Conservation (phyloP, 305 asterid genomes). For the Solanum chacoense region DNA sequence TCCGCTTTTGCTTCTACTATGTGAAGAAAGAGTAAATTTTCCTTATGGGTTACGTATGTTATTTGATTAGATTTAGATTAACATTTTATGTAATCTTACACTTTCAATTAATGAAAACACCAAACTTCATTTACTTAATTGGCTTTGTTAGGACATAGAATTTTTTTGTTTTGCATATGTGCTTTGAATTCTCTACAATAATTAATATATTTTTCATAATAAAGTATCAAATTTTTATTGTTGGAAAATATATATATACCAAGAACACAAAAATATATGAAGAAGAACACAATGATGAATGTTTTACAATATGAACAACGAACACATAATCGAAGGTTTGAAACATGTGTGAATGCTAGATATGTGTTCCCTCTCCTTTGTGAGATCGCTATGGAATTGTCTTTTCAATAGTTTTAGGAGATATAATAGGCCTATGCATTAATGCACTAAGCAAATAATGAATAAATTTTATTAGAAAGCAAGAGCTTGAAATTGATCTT, state of each 20-base stretch:
- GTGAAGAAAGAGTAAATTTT: neutral
- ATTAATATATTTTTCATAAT: too few species aligned
- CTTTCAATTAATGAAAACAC: neutral
- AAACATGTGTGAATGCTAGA: too few species aligned
- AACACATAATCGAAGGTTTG: neutral
- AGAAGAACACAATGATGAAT: neutral
- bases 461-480: neutral
- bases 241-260: too few species aligned
- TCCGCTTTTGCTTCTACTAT: neutral
- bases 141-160: neutral
- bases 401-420: neutral
- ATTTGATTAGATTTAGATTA: too few species aligned
- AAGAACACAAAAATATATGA: neutral
- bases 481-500: neutral
- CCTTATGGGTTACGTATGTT: neutral
- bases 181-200: neutral
- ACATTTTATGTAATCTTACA: neutral
- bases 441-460: neutral
- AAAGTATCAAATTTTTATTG: too few species aligned
- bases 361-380: neutral
- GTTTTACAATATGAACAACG: neutral
- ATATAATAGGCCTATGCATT: neutral
- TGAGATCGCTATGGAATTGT: neutral
- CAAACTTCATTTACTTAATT: neutral
- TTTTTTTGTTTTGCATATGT: neutral